Percentiles rank a stretch among this genome's conserved stretches.
phyloP scores from a whole-genome alignment of 2,329 filamentous ascomycete species.

The Aspergillus alliaceus region DNA sequence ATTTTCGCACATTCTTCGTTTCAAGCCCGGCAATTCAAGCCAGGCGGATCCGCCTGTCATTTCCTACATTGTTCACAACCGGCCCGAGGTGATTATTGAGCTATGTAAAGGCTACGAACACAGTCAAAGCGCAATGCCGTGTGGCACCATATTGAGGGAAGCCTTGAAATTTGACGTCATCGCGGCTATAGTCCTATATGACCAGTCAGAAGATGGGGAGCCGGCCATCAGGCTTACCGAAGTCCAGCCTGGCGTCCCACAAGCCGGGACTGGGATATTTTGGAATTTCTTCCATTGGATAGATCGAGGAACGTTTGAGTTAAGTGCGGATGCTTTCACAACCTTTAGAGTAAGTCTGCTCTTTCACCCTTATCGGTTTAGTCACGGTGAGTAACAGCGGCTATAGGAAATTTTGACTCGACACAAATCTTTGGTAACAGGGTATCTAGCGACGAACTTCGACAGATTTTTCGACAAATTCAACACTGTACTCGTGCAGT shows the following conservation, averaged over 20 bases:
- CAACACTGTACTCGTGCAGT: constrained; percentile 83
- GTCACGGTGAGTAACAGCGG: constrained; percentile 8
- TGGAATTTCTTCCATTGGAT: constrained; percentile 99
- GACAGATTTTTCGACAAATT: constrained; percentile 90
- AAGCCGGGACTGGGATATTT: constrained; percentile 82
- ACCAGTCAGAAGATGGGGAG: constrained; percentile 75
- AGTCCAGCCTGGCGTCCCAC: constrained; percentile 73
- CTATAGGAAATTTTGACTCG: constrained; percentile 84
- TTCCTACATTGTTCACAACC: constrained; percentile 81
- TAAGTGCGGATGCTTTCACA: constrained; percentile 95
- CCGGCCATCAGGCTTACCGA: constrained; percentile 73
- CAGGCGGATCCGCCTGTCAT: constrained; percentile 80
- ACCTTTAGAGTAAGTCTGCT: constrained; percentile 75
- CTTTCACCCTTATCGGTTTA: not conserved
- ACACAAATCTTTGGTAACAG: constrained; percentile 86
- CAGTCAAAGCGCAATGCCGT: constrained; percentile 86
- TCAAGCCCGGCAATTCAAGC: constrained; percentile 67
- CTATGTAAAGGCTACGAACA: constrained; percentile 87
- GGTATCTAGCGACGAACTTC: constrained; percentile 87
- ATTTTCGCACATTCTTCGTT: constrained; percentile 92
- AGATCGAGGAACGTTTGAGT: constrained; percentile 92
- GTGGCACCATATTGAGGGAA: constrained; percentile 85
- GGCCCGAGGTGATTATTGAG: constrained; percentile 83
- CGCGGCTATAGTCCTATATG: constrained; percentile 87
- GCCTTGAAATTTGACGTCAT: constrained; percentile 89